Conservation (phyloP, 495 filamentous ascomycete species). For the Penicillium goetzii region DNA sequence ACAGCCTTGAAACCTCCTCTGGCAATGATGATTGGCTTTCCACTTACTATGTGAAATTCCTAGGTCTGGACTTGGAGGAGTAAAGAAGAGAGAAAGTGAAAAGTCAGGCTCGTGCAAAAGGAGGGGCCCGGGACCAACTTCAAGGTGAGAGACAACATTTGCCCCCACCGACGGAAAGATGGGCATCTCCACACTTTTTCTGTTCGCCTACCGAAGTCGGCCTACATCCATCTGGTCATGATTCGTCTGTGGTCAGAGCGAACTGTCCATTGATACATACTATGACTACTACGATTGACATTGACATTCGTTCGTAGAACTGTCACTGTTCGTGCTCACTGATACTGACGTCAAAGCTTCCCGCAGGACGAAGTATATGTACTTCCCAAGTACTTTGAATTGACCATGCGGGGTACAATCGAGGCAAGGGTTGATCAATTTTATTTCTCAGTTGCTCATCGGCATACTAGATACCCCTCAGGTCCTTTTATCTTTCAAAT, state of each 20-base stretch:
- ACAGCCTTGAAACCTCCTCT: neutral
- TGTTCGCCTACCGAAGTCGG: slow-evolving; percentile 16
- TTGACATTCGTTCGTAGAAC: neutral
- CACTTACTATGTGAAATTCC: neutral
- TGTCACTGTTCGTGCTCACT: too few species aligned
- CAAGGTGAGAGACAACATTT: slow-evolving; percentile 9
- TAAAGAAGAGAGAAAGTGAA: slow-evolving; percentile 2
- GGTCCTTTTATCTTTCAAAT: too few species aligned
- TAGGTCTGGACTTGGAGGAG: slow-evolving; percentile 1
- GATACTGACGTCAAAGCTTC: slow-evolving; percentile 2
- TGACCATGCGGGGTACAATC: neutral
- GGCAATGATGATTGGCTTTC: neutral
- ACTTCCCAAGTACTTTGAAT: too few species aligned
- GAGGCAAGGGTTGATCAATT: neutral
- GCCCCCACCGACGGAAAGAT: slow-evolving; percentile 18
- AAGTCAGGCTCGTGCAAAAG: slow-evolving; percentile 10
- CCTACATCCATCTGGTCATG: neutral
- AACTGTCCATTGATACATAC: neutral
- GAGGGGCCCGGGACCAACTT: slow-evolving; percentile 30
- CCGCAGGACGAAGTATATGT: neutral
- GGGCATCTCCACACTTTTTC: slow-evolving; percentile 22
- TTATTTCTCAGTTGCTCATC: neutral
- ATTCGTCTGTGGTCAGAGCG: neutral
- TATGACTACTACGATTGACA: neutral
- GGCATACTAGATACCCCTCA: neutral